These are phyloP conservation scores for Talaromyces albobiverticillius DNA, from an alignment of 2,329 filamentous ascomycete species.

Conservation along the genomic window DNA sequence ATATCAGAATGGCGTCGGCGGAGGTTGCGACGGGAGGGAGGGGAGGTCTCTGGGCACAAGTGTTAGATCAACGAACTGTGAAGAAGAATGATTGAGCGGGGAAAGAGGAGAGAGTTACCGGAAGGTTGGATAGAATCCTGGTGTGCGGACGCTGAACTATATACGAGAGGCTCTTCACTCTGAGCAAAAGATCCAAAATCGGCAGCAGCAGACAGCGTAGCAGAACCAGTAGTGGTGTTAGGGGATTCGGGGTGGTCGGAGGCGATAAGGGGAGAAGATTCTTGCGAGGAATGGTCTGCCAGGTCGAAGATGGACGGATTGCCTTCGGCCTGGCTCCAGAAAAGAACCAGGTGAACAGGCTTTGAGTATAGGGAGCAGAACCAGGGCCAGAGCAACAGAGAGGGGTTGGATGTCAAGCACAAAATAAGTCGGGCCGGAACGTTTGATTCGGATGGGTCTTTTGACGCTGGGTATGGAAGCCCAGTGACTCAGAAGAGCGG, in stretches of 20 bases:
- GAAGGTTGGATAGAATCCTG: constrained; percentile 5
- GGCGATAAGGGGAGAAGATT: constrained; percentile 59
- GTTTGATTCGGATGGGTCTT: too few species aligned
- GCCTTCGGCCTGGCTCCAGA: constrained; percentile 41
- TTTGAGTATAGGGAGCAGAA: constrained; percentile 14
- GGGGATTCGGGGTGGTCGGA: constrained; percentile 65
- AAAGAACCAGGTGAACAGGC: constrained; percentile 46
- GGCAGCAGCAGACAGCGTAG: background rate
- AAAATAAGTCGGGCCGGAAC: too few species aligned
- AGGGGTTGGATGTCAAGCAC: too few species aligned
- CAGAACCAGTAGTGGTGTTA: constrained; percentile 50
- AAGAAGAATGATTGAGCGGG: constrained; percentile 13
- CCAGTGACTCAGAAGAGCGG: background rate
- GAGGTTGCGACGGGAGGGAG: constrained; percentile 25
- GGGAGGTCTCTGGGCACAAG: constrained; percentile 16
- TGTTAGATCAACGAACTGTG: constrained; percentile 14
- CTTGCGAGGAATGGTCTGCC: constrained; percentile 65
- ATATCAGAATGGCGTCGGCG: constrained; percentile 24
- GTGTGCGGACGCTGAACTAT: constrained; percentile 21
- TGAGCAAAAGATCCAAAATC: constrained; percentile 2
- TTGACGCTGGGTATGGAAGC: background rate
- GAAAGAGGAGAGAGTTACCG: constrained; percentile 18
- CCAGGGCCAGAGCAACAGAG: background rate
- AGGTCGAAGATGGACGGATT: constrained; percentile 60
- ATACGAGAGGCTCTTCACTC: background rate